Evolutionary conservation across 2,329 filamentous ascomycete genomes (phyloP), one percentile per base, ranked within the genome.

Genomic region (Cladosporium sp.): DNA sequence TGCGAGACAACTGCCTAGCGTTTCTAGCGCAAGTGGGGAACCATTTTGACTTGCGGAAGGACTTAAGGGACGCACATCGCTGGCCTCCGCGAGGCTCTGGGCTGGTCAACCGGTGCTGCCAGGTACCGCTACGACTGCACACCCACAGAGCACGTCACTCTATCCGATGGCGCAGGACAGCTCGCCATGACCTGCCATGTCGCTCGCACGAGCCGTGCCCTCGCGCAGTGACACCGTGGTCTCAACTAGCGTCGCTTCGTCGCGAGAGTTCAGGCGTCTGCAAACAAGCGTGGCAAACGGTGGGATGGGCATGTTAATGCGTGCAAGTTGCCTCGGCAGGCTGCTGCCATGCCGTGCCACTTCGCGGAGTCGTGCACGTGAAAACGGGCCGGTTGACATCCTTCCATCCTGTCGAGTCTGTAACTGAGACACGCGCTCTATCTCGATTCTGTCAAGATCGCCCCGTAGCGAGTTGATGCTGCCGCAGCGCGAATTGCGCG

Each of bases 1-100:
- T 26, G 34, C 26, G 34, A 64, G 36, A 41, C 61, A 64, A 57
- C 49, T 64, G 61, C 61, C 61, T 64, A 64, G 61, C 61, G 30
- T 47, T 49, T 24, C 59, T 61, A 61, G 59, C 55, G 55, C 55
- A 58, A 57, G 32, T 30, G 28, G 52, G 52, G 52, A 34, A 58
- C 32, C 21, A 14, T 34, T 57, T 64, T 41, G 61, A 38, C n/a
- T 64, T 57, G 61, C 51, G 61, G 61, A 64, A 64, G 61, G 61
- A 64, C 51, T 52, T 30, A 62, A 24, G 18, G 59, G n/a, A 47
- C 41, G 41, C n/a, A 47, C 41, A 61, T 49, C 41, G 28, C 34
- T 61, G 30, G 44, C 21, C 24, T 28, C 30, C 21, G 14, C 41
- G n/a, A 47, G n/a, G 41, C 41, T 47, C 41, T 21, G n/a, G 41